Base-by-base conservation (phyloP, 116 monocot species). In the Iris pallida region DNA sequence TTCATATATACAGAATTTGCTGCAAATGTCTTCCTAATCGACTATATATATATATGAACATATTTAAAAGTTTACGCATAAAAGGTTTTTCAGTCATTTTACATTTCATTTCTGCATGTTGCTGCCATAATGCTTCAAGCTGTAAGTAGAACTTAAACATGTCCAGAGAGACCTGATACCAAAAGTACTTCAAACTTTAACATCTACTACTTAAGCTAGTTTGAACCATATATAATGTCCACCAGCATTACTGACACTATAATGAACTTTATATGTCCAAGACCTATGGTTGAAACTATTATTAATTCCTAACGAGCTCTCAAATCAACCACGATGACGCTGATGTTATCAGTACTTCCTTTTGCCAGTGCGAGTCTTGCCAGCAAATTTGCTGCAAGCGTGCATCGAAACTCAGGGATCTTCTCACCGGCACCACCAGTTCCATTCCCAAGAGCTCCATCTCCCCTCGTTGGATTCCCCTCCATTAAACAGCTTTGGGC, bases 301-400 rank as follows among this genome's bases (percentile, higher is more conserved):
- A 30, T 30, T 30, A n/a, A n/a, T n/a, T 30, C 30, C 47, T 49
- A 59, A 12, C 49, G 2, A 61, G 68, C 42, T 62, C 66, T 74
- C 64, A 81, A 11, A 59, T 81, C 81, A 56, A 85, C 15, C 5
- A 85, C 80, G 18, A 85, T 72, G 9, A 80, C 80, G 53, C 81
- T 78, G 18, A 81, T 78, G 11, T 81, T 81, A 61, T 81, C 85
- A 7, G 64, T 1, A 46, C 81, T 85, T 54, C 60, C 65, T 64
- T 81, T 73, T 47, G 78, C 85, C 9, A 85, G 54, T 4, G 85
- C 85, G 2, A 85, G 81, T 49, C 75, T 71, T 4, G 81, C 76
- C 5, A 80, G 71, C 64, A 78, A 40, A 5, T 75, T 42, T 0
- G 81, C 76, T 3, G 79, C 73, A 19, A 75, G 64, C 17, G 70